Evolutionary conservation across 2,329 filamentous ascomycete species (phyloP), one percentile per base, ranked within the genome.

Genomic region (Trichophyton benhamiae): DNA sequence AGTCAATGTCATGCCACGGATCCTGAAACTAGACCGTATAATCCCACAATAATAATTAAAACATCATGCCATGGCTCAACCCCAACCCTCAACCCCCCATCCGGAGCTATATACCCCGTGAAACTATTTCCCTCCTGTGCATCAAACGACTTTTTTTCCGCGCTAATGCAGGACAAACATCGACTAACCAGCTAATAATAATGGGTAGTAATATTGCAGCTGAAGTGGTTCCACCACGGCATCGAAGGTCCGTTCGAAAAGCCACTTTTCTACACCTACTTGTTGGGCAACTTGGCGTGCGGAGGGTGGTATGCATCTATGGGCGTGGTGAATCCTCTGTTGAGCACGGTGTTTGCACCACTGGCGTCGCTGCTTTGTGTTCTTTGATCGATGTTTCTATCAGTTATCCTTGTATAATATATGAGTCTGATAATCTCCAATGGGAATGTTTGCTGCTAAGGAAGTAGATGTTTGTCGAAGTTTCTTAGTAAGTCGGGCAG

Each of bases 191-290:
- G 6, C 27, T 30, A 30, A 30, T 7, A 30, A 30, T 30, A 30
- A 30, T 7, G n/a, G 30, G 20, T 5, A 57, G 53, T 57, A 11
- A 38, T 57, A 22, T 27, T 57, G 9, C 53, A 57, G 17, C 38
- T 57, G 27, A 57, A 57, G 27, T 57, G 53, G 53, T 36, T 42
- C 30, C 53, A 42, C 30, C 20, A 57, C 38, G 53, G 53, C 20
- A 36, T 57, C 20, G 53, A 57, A 9, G 38, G 30, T 7, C 53
- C 53, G 53, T 57, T 36, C n/a, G 53, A 57, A 17, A 17, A 17
- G 15, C 30, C 30, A 11, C 17, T 57, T 17, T 57, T 57, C 38
- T 36, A 20, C n/a, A 57, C 30, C 17, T 57, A 42, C 17, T 22
- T 57, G 30, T 36, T 57, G 30, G 53, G 53, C n/a, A 57, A 57